Percentiles rank a stretch among this genome's conserved stretches.
Conservation (phyloP, 2,329 filamentous ascomycete species). For the Ophiostoma piceae region DNA sequence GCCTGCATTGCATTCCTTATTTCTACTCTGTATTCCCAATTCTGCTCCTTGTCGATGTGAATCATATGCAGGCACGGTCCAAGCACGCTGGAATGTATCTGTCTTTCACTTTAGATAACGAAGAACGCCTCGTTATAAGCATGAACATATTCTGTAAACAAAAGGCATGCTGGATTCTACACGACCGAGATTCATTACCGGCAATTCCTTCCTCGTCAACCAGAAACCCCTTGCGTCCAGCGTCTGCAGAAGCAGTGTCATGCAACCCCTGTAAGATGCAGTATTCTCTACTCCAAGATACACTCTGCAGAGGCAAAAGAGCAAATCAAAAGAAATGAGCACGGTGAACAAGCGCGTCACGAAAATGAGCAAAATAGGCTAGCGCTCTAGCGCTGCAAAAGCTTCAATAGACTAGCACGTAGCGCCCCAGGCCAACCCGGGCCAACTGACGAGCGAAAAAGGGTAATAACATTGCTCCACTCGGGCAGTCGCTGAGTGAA, state of each 20-base stretch:
- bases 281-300: neutral
- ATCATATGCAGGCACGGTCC: neutral
- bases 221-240: neutral
- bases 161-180: neutral
- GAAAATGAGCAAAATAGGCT: conserved; percentile 26
- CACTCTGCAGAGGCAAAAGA: neutral
- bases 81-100: neutral
- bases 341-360: conserved; percentile 20
- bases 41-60: neutral
- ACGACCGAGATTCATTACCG: neutral
- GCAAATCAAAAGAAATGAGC: conserved; percentile 19
- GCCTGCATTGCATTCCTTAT: neutral
- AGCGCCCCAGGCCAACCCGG: conserved; percentile 23
- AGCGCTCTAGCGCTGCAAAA: conserved; percentile 26
- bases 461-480: conserved; percentile 25
- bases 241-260: conserved; percentile 3
- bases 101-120: too few species aligned
- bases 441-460: conserved; percentile 21
- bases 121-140: neutral
- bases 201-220: neutral
- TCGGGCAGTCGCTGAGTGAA: neutral
- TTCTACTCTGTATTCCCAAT: too few species aligned
- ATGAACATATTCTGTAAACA: neutral
- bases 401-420: conserved; percentile 26
- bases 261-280: conserved; percentile 11